Conservation (phyloP, 2,329 filamentous ascomycete species). For the Rhinocladiella similis region DNA sequence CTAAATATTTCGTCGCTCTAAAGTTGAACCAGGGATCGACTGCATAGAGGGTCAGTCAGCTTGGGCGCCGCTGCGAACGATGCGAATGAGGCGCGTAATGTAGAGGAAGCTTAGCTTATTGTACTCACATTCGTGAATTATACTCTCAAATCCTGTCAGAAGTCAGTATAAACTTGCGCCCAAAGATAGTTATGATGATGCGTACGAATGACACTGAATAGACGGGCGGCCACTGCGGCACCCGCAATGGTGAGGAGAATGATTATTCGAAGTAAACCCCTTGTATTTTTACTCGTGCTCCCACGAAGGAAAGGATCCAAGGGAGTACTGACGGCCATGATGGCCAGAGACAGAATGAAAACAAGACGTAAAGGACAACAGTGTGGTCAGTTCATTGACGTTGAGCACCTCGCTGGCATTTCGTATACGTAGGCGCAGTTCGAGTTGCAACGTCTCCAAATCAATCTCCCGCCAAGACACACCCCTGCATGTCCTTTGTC, state of each 20-base stretch:
- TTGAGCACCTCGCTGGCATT: neutral
- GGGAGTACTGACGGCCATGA: slow-evolving; percentile 44
- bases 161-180: slow-evolving; percentile 7
- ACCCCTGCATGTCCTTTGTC: neutral
- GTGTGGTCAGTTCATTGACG: neutral
- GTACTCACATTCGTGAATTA: slow-evolving; percentile 96
- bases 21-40: slow-evolving; percentile 99
- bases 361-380: slow-evolving; percentile 15
- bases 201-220: slow-evolving; percentile 98
- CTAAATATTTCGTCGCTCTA: slow-evolving; percentile 94
- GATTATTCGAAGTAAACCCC: slow-evolving; percentile 80
- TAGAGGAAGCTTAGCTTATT: slow-evolving; percentile 17
- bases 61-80: neutral
- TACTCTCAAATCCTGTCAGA: slow-evolving; percentile 84
- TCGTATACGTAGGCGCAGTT: slow-evolving; percentile 10
- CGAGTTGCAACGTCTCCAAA: slow-evolving; percentile 17
- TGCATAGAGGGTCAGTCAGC: slow-evolving; percentile 44
- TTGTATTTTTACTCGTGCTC: slow-evolving; percentile 75
- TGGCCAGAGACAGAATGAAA: slow-evolving; percentile 34
- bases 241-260: slow-evolving; percentile 90
- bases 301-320: slow-evolving; percentile 69
- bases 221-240: slow-evolving; percentile 85
- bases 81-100: neutral
- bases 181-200: slow-evolving; percentile 28
- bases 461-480: slow-evolving; percentile 3